These are phyloP conservation scores for Colletotrichum cuscutae DNA, from an alignment of 2,329 filamentous ascomycete genomes.

Conservation along the genomic window DNA sequence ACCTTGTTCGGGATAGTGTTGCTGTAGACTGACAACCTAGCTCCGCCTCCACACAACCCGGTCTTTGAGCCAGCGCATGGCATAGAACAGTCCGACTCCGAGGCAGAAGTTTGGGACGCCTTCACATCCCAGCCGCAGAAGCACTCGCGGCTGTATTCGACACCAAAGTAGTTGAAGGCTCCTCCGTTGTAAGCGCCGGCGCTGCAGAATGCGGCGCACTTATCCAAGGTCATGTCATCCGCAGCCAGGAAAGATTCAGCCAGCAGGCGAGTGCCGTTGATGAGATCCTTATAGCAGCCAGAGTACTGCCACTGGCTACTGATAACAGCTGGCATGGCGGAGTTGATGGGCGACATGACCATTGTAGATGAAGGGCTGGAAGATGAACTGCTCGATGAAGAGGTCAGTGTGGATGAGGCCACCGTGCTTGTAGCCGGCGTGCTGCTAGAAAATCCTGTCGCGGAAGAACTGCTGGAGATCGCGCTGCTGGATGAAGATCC, in stretches of 20 bases:
- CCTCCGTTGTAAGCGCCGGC: conserved; percentile 30
- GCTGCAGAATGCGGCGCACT: conserved; percentile 40
- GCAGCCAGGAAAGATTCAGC: conserved; percentile 26
- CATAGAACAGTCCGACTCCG: conserved; percentile 37
- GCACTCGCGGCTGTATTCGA: conserved; percentile 39
- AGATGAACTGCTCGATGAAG: conserved; percentile 14
- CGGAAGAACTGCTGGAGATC: not conserved
- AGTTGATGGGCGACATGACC: conserved; percentile 32
- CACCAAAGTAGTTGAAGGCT: conserved; percentile 40
- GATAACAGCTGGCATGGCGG: conserved; percentile 29
- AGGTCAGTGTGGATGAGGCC: conserved; percentile 7
- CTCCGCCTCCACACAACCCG: conserved; percentile 35
- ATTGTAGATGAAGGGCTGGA: conserved; percentile 22
- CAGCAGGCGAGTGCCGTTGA: conserved; percentile 35
- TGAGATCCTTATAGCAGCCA: conserved; percentile 40
- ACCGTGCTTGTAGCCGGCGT: conserved; percentile 31
- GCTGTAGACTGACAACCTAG: conserved; percentile 38
- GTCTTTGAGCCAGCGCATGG: conserved; percentile 30
- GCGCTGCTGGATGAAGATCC: not conserved
- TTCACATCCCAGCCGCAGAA: conserved; percentile 38
- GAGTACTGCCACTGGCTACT: conserved; percentile 37
- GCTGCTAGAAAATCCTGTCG: not conserved
- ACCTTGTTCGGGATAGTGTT: conserved; percentile 34
- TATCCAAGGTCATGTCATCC: conserved; percentile 38
- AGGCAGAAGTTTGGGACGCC: conserved; percentile 21